Evolutionary conservation across 129 eudicot genomes (phyloP).

Genomic region (Centrapalus pauciflorus): DNA sequence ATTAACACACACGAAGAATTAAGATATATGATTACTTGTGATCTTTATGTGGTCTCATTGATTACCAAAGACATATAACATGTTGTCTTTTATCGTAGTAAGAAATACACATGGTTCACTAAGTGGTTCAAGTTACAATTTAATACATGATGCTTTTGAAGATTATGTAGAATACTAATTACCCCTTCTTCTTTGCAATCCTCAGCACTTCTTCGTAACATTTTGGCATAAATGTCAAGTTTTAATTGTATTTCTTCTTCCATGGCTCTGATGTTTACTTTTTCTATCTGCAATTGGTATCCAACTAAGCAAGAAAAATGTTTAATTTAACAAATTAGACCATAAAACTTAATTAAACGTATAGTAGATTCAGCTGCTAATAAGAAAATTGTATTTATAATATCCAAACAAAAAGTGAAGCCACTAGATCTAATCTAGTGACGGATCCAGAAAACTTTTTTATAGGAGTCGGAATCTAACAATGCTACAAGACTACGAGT

Average conservation of each 20-base stretch:
- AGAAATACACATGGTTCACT: background rate
- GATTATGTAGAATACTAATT: conserved; percentile 9
- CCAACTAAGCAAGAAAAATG: conserved; percentile 44
- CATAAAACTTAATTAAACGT: no score
- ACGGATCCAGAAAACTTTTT: no score
- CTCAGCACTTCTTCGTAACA: conserved; percentile 54
- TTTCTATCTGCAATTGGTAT: conserved; percentile 54
- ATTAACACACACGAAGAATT: background rate
- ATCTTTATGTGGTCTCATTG: background rate
- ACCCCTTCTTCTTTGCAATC: conserved; percentile 70
- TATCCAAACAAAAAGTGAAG: no score
- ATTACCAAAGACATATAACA: background rate
- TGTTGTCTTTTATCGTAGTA: background rate
- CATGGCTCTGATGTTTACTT: conserved; percentile 43
- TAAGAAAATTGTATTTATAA: no score
- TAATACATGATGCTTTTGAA: background rate
- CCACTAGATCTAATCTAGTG: no score
- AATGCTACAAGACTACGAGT: no score
- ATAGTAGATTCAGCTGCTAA: no score
- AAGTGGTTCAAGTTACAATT: background rate
- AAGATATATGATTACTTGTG: no score
- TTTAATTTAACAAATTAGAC: background rate
- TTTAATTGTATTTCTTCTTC: conserved; percentile 66
- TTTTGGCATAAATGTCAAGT: conserved; percentile 41
- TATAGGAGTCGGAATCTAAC: no score